Evolutionary conservation across 83 land plant species (phyloP).

Genomic region (Thuja plicata): DNA sequence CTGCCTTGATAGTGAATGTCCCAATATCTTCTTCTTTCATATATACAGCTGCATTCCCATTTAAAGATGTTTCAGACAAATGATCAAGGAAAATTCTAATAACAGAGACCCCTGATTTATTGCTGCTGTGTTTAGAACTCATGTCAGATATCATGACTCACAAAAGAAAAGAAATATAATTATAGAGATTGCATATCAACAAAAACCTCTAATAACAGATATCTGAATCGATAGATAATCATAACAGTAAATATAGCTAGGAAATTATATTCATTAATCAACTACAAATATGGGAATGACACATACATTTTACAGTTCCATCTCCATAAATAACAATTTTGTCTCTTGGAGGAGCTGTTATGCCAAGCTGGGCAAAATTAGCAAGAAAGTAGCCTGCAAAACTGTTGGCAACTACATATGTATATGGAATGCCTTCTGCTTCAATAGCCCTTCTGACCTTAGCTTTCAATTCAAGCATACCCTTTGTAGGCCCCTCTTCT

Average conservation of each 20-base stretch:
- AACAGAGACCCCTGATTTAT: too few relatives aligned
- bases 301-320: slow-evolving; percentile 42
- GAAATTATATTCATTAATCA: background rate
- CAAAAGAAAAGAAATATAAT: background rate
- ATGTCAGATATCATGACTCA: background rate
- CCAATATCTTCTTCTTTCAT: slow-evolving; percentile 43
- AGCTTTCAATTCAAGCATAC: background rate
- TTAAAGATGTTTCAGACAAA: background rate
- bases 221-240: background rate
- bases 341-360: background rate
- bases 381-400: slow-evolving; percentile 50
- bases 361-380: slow-evolving; percentile 33
- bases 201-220: background rate
- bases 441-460: background rate
- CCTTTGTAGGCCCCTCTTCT: background rate
- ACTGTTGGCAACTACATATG: slow-evolving; percentile 28
- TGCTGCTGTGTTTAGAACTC: background rate
- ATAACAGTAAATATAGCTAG: background rate
- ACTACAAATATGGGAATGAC: background rate
- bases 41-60: background rate
- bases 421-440: background rate
- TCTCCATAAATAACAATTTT: slow-evolving; percentile 23
- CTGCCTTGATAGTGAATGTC: background rate
- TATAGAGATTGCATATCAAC: background rate
- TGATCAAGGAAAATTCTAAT: background rate